These are phyloP conservation scores for Pseudoscleropodium purum DNA, from an alignment of 225 moss, liverwort and hornwort species.

Conservation along the genomic window DNA sequence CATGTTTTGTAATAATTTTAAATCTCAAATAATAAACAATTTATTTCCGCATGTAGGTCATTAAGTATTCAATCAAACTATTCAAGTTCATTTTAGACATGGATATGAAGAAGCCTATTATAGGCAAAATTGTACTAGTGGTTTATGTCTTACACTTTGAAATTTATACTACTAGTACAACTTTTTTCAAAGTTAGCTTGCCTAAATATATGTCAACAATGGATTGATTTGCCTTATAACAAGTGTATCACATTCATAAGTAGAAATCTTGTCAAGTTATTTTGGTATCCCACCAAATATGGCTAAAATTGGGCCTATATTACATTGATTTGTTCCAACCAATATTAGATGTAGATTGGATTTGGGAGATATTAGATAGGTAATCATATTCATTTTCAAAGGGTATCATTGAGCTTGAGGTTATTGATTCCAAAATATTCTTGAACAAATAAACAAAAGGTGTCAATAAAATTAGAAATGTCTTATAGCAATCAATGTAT, in stretches of 20 bases:
- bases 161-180: not conserved
- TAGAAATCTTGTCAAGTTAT: not conserved
- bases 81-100: not conserved
- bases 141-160: not conserved
- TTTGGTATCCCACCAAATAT: not conserved
- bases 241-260: not conserved
- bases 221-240: not conserved
- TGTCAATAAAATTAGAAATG: not conserved
- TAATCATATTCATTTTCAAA: not conserved
- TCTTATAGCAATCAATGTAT: not conserved
- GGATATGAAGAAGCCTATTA: not conserved
- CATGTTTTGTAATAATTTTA: no score
- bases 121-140: not conserved
- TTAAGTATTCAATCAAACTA: not conserved
- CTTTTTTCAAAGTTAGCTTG: not conserved
- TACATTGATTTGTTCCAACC: not conserved
- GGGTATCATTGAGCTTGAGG: not conserved
- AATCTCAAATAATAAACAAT: not conserved
- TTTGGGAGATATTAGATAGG: not conserved
- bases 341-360: rapidly evolving
- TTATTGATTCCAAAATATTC: no score
- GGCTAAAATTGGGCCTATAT: not conserved
- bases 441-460: not conserved
- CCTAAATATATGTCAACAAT: not conserved
- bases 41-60: no score